These are phyloP conservation scores for Tricholoma furcatifolium DNA, from an alignment of 768 basidiomycete genomes.

Conservation along the genomic window DNA sequence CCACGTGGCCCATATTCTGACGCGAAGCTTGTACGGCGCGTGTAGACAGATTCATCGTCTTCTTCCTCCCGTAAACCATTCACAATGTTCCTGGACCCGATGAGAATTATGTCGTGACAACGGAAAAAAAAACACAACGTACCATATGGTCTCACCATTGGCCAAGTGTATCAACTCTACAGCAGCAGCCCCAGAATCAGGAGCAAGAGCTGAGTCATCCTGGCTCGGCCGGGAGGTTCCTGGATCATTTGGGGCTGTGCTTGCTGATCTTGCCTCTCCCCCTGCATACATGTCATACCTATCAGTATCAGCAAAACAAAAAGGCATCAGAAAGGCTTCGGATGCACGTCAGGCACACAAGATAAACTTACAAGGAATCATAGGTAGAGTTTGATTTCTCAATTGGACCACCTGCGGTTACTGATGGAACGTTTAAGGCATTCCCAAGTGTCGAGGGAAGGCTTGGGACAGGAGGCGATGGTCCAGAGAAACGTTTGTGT, in stretches of 20 bases:
- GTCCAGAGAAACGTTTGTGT: slow-evolving; percentile 64
- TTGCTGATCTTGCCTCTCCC: slow-evolving; percentile 49
- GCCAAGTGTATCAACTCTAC: slow-evolving; percentile 80
- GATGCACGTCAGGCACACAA: slow-evolving; percentile 8
- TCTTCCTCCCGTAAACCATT: slow-evolving; percentile 81
- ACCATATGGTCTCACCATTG: slow-evolving; percentile 90
- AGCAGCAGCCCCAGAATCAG: slow-evolving; percentile 58
- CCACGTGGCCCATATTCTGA: slow-evolving; percentile 68
- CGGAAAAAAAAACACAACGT: slow-evolving; percentile 23
- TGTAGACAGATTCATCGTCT: slow-evolving; percentile 67
- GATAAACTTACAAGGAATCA: slow-evolving; percentile 68
- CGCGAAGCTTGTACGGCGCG: slow-evolving; percentile 65
- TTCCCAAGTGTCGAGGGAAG: slow-evolving; percentile 51
- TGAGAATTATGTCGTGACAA: slow-evolving; percentile 13
- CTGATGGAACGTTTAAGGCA: slow-evolving; percentile 35
- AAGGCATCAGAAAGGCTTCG: slow-evolving; percentile 15
- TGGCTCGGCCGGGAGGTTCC: slow-evolving; percentile 29
- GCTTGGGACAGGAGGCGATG: slow-evolving; percentile 68
- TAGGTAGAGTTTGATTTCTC: slow-evolving; percentile 73
- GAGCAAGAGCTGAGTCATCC: slow-evolving; percentile 26
- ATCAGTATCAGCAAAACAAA: slow-evolving; percentile 23
- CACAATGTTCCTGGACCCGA: slow-evolving; percentile 65
- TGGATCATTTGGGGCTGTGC: slow-evolving; percentile 31
- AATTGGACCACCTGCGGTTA: slow-evolving; percentile 37
- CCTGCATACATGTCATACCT: slow-evolving; percentile 83